Evolutionary conservation across 345 rosid species (phyloP), one percentile per base, ranked within the genome.

Genomic region (Acer saccharum): DNA sequence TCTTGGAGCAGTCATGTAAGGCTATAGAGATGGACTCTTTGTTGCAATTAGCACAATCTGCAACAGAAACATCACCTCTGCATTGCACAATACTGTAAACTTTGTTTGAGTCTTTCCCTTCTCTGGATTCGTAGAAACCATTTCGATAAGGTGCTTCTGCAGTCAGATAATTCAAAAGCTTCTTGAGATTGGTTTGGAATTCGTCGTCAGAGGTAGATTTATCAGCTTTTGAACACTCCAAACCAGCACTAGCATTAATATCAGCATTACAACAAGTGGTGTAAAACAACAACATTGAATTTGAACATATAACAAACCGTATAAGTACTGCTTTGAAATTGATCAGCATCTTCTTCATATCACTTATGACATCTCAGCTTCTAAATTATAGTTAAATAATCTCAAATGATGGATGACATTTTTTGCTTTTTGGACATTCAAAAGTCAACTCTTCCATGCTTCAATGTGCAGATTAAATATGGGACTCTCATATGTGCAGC

Each of bases 31-130:
- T 76, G 12, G 78, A 44, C n/a, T 82, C 77, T 60, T 29, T 76
- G 16, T 82, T 69, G 79, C 89, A 86, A 52, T 77, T 65, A 27
- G 74, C 74, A 64, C 86, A 88, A 20, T 76, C 75, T 25, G 74
- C 10, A 12, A 39, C 65, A 20, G 88, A 84, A 39, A 83, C 14
- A 44, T 84, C 87, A 16, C 77, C 82, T 76, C 91, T 81, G 67
- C 89, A 83, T 80, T 81, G 88, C 3, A 79, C 25, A 65, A 86
- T 79, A 68, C 88, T 83, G 21, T 81, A 81, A 73, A 86, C 68
- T 76, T 50, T 84, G 72, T 17, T 52, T 3, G 69, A 27, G 13
- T 43, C 67, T 69, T 76, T 79, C 10, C 90, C 89, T 2, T 69
- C 65, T 2, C 55, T 41, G 8, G 79, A 14, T 25, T 65, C 76